Evolutionary conservation across 345 rosid species (phyloP).

Genomic region (Rhodamnia argentea): DNA sequence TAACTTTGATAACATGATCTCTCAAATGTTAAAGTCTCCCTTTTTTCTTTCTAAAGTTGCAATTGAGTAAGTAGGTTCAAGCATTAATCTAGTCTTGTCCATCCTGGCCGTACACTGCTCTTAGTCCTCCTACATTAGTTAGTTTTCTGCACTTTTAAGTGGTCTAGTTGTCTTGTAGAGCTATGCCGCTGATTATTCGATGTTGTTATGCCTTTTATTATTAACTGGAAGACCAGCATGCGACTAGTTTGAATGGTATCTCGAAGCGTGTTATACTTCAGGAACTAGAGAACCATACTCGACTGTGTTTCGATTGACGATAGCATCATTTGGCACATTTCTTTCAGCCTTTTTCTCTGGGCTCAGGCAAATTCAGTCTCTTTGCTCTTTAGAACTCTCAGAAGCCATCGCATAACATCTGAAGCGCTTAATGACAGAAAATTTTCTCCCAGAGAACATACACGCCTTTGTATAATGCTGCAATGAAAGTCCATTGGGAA

Average conservation of each 20-base stretch:
- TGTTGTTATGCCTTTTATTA: background rate
- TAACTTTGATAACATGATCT: background rate
- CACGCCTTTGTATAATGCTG: constrained; percentile 25
- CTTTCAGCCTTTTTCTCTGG: background rate
- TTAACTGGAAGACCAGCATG: background rate
- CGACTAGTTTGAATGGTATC: background rate
- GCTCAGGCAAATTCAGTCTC: background rate
- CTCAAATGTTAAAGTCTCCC: background rate
- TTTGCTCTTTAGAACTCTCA: background rate
- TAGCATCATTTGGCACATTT: background rate
- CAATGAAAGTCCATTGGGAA: constrained; percentile 32
- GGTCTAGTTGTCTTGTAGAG: background rate
- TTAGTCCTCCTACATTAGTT: background rate
- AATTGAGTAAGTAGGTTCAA: background rate
- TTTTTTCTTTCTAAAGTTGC: background rate
- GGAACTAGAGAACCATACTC: background rate
- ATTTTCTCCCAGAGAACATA: background rate
- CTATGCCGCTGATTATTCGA: rapidly evolving
- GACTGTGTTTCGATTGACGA: background rate
- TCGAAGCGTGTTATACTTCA: background rate
- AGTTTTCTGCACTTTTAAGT: background rate
- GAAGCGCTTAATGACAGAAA: background rate
- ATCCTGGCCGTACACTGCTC: background rate
- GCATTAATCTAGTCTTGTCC: background rate
- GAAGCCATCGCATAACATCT: background rate